Evolutionary conservation across 306 rosid genomes (phyloP).

Genomic region (Citrullus amarus): DNA sequence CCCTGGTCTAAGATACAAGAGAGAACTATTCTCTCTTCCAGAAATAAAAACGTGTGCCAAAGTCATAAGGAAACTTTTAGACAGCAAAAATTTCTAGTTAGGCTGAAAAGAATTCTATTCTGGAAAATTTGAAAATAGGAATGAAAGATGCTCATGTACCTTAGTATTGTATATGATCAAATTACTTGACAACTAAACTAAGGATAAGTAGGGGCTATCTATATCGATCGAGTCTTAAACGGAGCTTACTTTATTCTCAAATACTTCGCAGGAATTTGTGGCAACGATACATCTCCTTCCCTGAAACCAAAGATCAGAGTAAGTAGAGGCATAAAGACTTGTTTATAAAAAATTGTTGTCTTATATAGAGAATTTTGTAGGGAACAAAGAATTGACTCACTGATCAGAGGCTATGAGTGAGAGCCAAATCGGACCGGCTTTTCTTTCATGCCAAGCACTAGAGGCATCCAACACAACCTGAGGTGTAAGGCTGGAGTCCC

Average conservation of each 20-base stretch:
- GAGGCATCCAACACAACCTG: slow-evolving; percentile 47
- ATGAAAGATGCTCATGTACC: neutral
- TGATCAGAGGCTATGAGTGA: slow-evolving; percentile 58
- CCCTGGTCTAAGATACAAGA: neutral
- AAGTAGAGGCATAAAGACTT: neutral
- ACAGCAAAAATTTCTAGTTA: neutral
- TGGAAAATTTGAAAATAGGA: neutral
- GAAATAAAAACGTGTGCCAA: neutral
- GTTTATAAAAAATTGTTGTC: neutral
- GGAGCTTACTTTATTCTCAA: slow-evolving; percentile 58
- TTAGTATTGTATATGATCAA: neutral
- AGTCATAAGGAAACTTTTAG: neutral
- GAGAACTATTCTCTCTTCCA: neutral
- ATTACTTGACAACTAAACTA: neutral
- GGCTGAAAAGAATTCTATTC: neutral
- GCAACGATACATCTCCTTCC: slow-evolving; percentile 50
- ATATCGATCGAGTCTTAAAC: neutral
- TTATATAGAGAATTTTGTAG: neutral
- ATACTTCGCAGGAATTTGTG: slow-evolving; percentile 47
- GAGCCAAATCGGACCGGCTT: slow-evolving; percentile 71
- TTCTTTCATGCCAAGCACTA: slow-evolving; percentile 29
- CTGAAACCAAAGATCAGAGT: slow-evolving; percentile 33
- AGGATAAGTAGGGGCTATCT: neutral
- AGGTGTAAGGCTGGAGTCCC: slow-evolving; percentile 33
- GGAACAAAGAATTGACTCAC: slow-evolving; percentile 31